These are phyloP conservation scores for Yamadazyma phyllophila DNA, from an alignment of 805 yeast species.

Conservation along the genomic window DNA sequence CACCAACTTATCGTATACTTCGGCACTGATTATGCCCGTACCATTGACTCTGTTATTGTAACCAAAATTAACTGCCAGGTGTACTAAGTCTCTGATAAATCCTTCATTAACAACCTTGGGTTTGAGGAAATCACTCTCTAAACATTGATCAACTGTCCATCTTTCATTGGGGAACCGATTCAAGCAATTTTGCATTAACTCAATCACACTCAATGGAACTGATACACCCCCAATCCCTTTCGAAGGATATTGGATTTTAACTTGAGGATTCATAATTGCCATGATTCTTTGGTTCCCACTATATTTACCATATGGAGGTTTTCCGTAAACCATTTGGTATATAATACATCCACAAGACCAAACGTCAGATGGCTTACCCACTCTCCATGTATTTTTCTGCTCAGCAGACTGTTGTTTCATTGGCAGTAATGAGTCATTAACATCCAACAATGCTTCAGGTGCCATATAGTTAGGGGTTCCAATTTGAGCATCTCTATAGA, in stretches of 20 bases:
- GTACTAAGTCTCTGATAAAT: slow-evolving; percentile 67
- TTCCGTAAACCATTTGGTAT: slow-evolving; percentile 92
- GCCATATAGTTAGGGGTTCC: slow-evolving; percentile 99
- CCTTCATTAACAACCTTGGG: slow-evolving; percentile 72
- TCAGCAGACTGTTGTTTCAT: slow-evolving; percentile 10
- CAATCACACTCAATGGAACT: slow-evolving; percentile 71
- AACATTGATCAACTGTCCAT: slow-evolving; percentile 59
- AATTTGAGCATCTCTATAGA: slow-evolving; percentile 84
- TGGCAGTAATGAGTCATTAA: slow-evolving; percentile 31
- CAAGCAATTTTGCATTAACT: slow-evolving; percentile 70
- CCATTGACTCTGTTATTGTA: slow-evolving; percentile 37
- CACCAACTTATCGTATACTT: slow-evolving; percentile 39
- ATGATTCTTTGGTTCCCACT: slow-evolving; percentile 73
- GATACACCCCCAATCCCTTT: slow-evolving; percentile 56
- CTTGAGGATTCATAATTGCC: slow-evolving; percentile 85
- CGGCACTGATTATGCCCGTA: slow-evolving; percentile 39
- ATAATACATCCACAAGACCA: slow-evolving; percentile 98
- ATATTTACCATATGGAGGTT: slow-evolving; percentile 82
- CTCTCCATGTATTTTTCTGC: slow-evolving; percentile 54
- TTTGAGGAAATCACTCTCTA: slow-evolving; percentile 62
- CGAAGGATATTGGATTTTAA: slow-evolving; percentile 64
- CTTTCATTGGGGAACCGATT: slow-evolving; percentile 67
- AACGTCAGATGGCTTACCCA: slow-evolving; percentile 92
- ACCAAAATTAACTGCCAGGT: slow-evolving; percentile 77
- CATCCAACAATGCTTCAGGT: slow-evolving; percentile 85